Evolutionary conservation across 352 stramenopile genomes (phyloP).

Genomic region (Globisporangium parvum): DNA sequence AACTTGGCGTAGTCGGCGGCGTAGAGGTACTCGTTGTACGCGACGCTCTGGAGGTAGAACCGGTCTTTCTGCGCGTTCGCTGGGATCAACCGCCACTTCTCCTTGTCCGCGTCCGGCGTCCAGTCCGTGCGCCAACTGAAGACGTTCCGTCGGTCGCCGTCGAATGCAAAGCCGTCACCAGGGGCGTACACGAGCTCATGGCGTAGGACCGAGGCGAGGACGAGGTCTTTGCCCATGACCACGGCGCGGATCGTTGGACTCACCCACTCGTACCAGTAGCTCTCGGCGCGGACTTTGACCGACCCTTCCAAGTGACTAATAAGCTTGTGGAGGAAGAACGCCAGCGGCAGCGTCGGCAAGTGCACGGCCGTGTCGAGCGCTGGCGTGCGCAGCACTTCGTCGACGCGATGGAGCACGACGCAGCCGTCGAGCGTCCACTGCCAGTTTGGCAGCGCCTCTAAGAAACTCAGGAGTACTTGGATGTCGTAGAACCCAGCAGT

Average conservation of each 20-base stretch:
- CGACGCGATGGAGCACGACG: constrained; percentile 53
- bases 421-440: constrained; percentile 68
- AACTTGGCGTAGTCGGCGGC: constrained; percentile 67
- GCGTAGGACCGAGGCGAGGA: constrained; percentile 28
- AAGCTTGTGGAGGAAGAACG: constrained; percentile 63
- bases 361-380: constrained; percentile 25
- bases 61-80: constrained; percentile 47
- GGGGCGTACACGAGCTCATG: constrained; percentile 45
- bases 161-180: constrained; percentile 32
- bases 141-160: constrained; percentile 41
- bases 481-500: constrained; percentile 55
- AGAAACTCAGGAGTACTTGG: constrained; percentile 58
- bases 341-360: constrained; percentile 52
- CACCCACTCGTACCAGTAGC: constrained; percentile 64
- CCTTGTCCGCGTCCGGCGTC: constrained; percentile 27
- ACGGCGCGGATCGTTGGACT: constrained; percentile 43
- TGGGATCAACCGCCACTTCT: constrained; percentile 55
- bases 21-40: constrained; percentile 57
- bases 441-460: constrained; percentile 59
- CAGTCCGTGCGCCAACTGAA: constrained; percentile 35
- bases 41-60: constrained; percentile 60
- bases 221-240: constrained; percentile 34
- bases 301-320: constrained; percentile 56
- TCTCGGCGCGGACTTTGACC: constrained; percentile 44
- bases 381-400: constrained; percentile 32